Percentiles rank a stretch among this genome's conserved stretches.
phyloP scores from a whole-genome alignment of 2,329 filamentous ascomycete species.

The Aspergillus fumigatus region DNA sequence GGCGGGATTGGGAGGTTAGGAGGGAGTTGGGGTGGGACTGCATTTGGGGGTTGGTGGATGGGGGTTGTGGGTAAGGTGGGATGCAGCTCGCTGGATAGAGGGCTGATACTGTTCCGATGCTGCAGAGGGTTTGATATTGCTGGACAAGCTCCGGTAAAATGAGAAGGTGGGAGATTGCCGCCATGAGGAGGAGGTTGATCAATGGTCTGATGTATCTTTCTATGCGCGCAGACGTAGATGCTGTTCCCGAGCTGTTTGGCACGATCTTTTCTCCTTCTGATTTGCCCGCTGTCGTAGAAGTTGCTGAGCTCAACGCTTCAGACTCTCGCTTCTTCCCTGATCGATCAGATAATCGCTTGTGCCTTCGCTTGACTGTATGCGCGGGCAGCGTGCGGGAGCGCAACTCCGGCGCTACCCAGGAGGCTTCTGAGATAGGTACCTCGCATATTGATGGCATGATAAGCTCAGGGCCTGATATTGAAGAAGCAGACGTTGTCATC shows the following conservation, averaged over 20 bases:
- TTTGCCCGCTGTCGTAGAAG: neutral
- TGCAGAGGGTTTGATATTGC: constrained; percentile 27
- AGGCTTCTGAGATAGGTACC: constrained; percentile 27
- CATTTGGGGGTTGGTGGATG: constrained; percentile 6
- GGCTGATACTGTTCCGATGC: constrained; percentile 17
- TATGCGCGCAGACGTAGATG: neutral
- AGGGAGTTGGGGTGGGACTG: constrained; percentile 13
- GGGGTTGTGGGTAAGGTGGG: constrained; percentile 9
- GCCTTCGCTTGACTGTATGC: constrained; percentile 19
- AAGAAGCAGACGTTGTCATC: constrained; percentile 22
- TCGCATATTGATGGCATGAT: constrained; percentile 40
- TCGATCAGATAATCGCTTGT: constrained; percentile 9
- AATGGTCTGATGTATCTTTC: constrained; percentile 12
- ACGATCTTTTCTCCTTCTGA: neutral
- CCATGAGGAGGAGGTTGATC: constrained; percentile 25
- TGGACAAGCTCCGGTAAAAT: constrained; percentile 33
- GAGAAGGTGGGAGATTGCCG: constrained; percentile 30
- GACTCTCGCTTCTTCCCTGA: neutral
- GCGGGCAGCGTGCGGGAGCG: constrained; percentile 10
- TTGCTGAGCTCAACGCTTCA: neutral
- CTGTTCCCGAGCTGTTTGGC: neutral
- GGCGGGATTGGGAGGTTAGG: constrained; percentile 17
- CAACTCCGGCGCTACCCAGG: constrained; percentile 29
- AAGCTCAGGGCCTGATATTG: constrained; percentile 33
- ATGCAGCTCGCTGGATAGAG: constrained; percentile 29